Evolutionary conservation across 2,329 filamentous ascomycete species (phyloP), one percentile per base, ranked within the genome.

Genomic region (Pseudomassariella vexata): DNA sequence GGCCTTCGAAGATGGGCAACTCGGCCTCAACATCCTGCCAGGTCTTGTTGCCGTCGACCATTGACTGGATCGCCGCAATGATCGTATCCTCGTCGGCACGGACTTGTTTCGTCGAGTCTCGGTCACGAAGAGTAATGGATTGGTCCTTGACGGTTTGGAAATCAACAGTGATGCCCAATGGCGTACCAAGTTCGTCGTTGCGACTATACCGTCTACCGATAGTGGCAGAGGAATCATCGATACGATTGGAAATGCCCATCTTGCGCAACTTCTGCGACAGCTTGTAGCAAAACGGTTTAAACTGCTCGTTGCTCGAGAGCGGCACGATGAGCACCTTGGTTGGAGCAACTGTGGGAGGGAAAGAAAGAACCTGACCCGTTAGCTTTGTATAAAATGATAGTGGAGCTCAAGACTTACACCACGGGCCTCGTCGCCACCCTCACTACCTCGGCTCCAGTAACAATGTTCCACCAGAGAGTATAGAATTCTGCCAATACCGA

Each of bases 161-260:
- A 60, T 96, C 90, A 38, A 96, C 77, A 0, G 90, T 96, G 59
- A 96, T 81, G 55, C 88, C 90, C 44, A 95, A 81, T 6, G 90
- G 87, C 26, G 92, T 96, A 51, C 90, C 92, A 37, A 95, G 76
- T 66, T 96, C 90, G 60, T 96, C 90, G 57, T 95, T 95, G 50
- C 92, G 81, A 55, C 84, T 80, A 62, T 94, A 96, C 33, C 90
- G 83, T 72, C 94, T 95, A 57, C 90, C 90, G 48, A 96, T 96
- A 41, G 81, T 88, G 40, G 89, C 88, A 18, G 83, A 86, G 10
- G 86, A 94, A 59, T 92, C 85, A 53, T 96, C 92, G 22, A 95
- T 76, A 39, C 85, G 82, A 68, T 78, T 94, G 25, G 87, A 87
- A 34, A 96, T 70, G 36, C 83, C 84, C 33, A 83, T 63, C 30